These are phyloP conservation scores for Triticum dicoccoides DNA, from an alignment of 176 grass and related monocot genomes.

Conservation along the genomic window DNA sequence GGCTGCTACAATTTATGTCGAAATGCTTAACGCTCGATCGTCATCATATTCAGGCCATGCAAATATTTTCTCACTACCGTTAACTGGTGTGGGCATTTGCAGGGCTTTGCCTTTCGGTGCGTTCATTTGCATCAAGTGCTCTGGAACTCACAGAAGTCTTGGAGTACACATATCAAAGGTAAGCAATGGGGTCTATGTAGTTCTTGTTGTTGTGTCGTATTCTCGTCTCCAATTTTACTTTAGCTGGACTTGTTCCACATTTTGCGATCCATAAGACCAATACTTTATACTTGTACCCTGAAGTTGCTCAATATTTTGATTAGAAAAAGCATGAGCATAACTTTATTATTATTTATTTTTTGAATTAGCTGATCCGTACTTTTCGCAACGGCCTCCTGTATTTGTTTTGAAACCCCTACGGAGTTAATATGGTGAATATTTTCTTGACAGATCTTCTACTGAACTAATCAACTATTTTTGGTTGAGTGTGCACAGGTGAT, in stretches of 20 bases:
- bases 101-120: slow-evolving; percentile 77
- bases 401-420: neutral
- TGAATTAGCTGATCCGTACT: neutral
- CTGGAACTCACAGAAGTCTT: slow-evolving; percentile 90
- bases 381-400: neutral
- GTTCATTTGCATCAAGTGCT: slow-evolving; percentile 97
- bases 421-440: neutral
- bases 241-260: neutral
- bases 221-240: neutral
- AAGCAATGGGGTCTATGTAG: neutral
- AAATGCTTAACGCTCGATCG: neutral
- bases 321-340: neutral
- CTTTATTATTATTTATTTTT: neutral
- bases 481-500: slow-evolving; percentile 43
- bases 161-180: slow-evolving; percentile 96
- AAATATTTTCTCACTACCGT: neutral
- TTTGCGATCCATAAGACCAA: neutral
- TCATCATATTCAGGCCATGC: neutral
- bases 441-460: neutral
- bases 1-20: neutral
- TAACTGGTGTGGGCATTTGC: slow-evolving; percentile 18
- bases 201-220: neutral
- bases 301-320: neutral
- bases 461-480: neutral
- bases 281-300: neutral